These are phyloP conservation scores for Isabelozyma pseudorhagii DNA, from an alignment of 805 yeast species.

Conservation along the genomic window DNA sequence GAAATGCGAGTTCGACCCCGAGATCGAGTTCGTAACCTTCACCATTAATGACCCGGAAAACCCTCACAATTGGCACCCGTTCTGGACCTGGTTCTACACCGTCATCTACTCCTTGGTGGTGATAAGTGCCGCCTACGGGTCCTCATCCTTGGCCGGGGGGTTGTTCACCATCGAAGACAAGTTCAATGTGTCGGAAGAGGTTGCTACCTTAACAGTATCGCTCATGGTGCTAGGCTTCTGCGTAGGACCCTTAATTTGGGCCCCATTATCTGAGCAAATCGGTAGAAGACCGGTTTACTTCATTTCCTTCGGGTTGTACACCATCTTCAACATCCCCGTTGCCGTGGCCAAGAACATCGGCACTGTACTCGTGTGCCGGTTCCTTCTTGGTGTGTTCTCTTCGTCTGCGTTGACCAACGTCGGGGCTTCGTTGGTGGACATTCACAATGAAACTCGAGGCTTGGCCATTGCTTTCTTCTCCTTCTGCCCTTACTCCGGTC, in stretches of 20 bases:
- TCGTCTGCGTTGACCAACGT: constrained; percentile 82
- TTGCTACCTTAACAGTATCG: constrained; percentile 75
- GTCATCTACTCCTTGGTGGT: constrained; percentile 66
- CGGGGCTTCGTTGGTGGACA: constrained; percentile 89
- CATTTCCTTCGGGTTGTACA: constrained; percentile 69
- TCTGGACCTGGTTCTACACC: constrained; percentile 63
- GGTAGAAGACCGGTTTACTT: constrained; percentile 86
- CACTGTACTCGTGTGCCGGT: constrained; percentile 75
- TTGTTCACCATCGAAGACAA: constrained; percentile 62
- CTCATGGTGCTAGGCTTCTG: constrained; percentile 88
- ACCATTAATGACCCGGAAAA: constrained; percentile 77
- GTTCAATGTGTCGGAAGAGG: constrained; percentile 72
- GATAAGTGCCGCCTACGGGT: constrained; percentile 89
- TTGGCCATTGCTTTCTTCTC: constrained; percentile 89
- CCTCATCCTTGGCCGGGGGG: constrained; percentile 88
- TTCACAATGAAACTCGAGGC: constrained; percentile 81
- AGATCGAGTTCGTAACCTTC: constrained; percentile 83
- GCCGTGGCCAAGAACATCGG: constrained; percentile 83
- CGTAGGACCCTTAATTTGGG: constrained; percentile 85
- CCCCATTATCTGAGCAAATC: constrained; percentile 80
- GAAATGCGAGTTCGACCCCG: constrained; percentile 45
- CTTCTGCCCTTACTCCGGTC: constrained; percentile 91
- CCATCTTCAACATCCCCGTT: constrained; percentile 81
- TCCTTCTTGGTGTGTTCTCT: constrained; percentile 82
- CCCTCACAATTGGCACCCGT: constrained; percentile 78